Percentiles rank a stretch among this genome's conserved stretches.
Conservation (phyloP, 2,329 filamentous ascomycete genomes). For the Fusarium udum region DNA sequence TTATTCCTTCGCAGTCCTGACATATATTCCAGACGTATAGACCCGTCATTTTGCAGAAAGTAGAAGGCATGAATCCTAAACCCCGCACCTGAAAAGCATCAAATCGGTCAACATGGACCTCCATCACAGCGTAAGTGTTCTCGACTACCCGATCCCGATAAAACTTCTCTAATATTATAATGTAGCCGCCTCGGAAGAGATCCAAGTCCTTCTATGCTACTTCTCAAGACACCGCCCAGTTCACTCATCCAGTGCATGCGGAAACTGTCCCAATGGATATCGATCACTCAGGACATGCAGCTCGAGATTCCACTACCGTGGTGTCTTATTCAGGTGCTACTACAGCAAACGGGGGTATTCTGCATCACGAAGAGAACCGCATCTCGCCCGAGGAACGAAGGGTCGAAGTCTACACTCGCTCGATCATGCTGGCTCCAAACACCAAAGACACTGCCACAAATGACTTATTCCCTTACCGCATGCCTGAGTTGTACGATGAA, state of each 20-base stretch:
- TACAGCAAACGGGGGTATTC: background rate
- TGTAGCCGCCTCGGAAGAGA: background rate
- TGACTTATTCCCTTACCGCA: background rate
- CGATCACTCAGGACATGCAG: background rate
- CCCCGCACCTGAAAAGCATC: background rate
- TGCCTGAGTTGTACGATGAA: background rate
- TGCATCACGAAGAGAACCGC: background rate
- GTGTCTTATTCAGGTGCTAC: too few species aligned
- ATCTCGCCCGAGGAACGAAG: background rate
- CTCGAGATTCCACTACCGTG: background rate
- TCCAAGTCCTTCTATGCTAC: background rate
- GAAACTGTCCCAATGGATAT: background rate
- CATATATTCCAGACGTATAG: fast-evolving
- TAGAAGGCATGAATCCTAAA: background rate
- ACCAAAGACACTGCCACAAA: background rate
- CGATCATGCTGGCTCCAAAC: too few species aligned
- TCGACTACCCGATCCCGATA: background rate
- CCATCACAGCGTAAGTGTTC: background rate
- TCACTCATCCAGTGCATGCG: background rate
- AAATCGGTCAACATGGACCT: background rate
- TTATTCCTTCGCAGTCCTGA: background rate
- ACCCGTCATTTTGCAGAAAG: background rate
- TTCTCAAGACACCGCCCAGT: background rate
- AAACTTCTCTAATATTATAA: background rate
- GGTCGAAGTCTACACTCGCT: background rate